Conservation (phyloP, 176 grass and related monocot species). For the Carex littledalei region DNA sequence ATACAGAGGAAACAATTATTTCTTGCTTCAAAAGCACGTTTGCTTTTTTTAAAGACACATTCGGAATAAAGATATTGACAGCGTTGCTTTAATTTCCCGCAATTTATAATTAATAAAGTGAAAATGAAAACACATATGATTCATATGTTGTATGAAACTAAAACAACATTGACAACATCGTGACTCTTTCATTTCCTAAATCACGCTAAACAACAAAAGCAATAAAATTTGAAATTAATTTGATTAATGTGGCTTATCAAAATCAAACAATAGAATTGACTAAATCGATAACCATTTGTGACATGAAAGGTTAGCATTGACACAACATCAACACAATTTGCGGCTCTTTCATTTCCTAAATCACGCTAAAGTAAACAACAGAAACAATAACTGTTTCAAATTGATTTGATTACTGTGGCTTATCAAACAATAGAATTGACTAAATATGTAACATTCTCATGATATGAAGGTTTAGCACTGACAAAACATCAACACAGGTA, state of each 20-base stretch:
- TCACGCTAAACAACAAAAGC: not conserved
- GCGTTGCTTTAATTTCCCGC: too few relatives aligned
- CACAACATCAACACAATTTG: not conserved
- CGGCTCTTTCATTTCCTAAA: not conserved
- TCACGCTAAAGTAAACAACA: not conserved
- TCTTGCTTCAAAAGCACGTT: not conserved
- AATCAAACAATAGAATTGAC: not conserved
- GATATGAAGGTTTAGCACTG: not conserved
- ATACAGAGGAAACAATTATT: not conserved
- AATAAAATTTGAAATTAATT: not conserved
- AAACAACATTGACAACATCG: not conserved
- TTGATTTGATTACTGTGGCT: not conserved
- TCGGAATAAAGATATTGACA: too few relatives aligned
- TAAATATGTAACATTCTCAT: not conserved
- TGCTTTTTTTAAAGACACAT: not conserved
- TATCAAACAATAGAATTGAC: not conserved
- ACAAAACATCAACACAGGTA: not conserved
- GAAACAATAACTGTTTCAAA: not conserved
- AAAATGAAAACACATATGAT: too few relatives aligned
- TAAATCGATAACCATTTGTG: not conserved
- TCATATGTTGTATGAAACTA: too few relatives aligned
- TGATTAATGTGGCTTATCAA: not conserved
- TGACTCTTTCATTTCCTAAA: not conserved
- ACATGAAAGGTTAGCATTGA: not conserved
- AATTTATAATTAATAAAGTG: too few relatives aligned